Evolutionary conservation across 306 rosid species (phyloP).

Genomic region (Senna siamea): DNA sequence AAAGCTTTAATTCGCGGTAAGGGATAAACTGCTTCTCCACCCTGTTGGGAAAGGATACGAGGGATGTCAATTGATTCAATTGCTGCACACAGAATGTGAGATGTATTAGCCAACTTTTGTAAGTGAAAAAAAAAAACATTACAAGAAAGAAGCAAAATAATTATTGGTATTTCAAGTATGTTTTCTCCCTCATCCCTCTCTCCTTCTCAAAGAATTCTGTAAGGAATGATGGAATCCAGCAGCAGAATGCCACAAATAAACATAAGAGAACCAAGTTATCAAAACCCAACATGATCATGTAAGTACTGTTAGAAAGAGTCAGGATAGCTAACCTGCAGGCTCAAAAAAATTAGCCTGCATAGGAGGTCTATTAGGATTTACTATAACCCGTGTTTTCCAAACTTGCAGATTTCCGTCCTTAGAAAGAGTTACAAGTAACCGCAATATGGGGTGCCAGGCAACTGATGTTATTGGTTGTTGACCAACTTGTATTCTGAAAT

Average conservation of each 20-base stretch:
- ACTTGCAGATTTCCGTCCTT: conserved; percentile 94
- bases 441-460: conserved; percentile 86
- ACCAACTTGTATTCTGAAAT: conserved; percentile 94
- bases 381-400: conserved; percentile 85
- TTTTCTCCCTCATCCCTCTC: conserved; percentile 8
- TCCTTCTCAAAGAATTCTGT: conserved; percentile 22
- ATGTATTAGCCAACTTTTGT: conserved; percentile 35
- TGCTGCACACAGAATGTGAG: conserved; percentile 60
- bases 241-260: conserved; percentile 8
- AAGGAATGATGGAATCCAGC: conserved; percentile 14
- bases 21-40: conserved; percentile 97
- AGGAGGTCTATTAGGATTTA: conserved; percentile 82
- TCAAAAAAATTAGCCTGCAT: conserved; percentile 90
- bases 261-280: conserved; percentile 11
- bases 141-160: conserved; percentile 28
- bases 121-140: conserved; percentile 28
- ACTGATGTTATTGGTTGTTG: conserved; percentile 91
- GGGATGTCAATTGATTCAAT: conserved; percentile 95
- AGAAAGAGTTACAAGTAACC: conserved; percentile 84
- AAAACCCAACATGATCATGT: conserved; percentile 25
- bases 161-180: conserved; percentile 17
- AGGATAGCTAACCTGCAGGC: conserved; percentile 78
- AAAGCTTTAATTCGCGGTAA: conserved; percentile 78
- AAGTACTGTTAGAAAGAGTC: conserved; percentile 19
- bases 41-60: conserved; percentile 96